Evolutionary conservation across 345 rosid genomes (phyloP).

Genomic region (Lumnitzera racemosa): DNA sequence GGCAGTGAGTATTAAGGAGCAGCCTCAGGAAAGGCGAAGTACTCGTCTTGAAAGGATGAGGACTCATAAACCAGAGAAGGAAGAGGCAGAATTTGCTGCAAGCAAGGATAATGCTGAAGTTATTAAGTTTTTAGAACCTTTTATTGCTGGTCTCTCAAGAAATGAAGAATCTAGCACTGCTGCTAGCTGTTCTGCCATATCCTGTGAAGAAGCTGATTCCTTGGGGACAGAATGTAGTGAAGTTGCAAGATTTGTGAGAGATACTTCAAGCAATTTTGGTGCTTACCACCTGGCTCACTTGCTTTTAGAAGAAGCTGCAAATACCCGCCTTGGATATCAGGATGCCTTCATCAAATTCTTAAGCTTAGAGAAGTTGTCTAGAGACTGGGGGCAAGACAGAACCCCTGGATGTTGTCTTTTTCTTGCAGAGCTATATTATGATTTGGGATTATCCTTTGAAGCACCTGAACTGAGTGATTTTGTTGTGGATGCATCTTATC

Average conservation of each 20-base stretch:
- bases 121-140: constrained; percentile 65
- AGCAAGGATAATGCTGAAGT: constrained; percentile 64
- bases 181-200: constrained; percentile 27
- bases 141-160: constrained; percentile 30
- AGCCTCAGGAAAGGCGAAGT: constrained; percentile 92
- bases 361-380: constrained; percentile 77
- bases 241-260: constrained; percentile 50
- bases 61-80: constrained; percentile 93
- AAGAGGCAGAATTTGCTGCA: constrained; percentile 52
- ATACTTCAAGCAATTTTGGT: constrained; percentile 68
- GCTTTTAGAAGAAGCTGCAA: constrained; percentile 68
- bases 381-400: constrained; percentile 80
- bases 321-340: constrained; percentile 27
- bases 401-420: constrained; percentile 81
- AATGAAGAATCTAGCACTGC: constrained; percentile 27
- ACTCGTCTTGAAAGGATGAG: constrained; percentile 93
- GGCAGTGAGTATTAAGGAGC: constrained; percentile 54
- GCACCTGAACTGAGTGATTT: constrained; percentile 42
- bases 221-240: constrained; percentile 38
- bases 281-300: constrained; percentile 87
- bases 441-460: constrained; percentile 51
- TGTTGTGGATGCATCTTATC: constrained; percentile 67
- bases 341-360: constrained; percentile 56
- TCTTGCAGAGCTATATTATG: constrained; percentile 85
- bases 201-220: constrained; percentile 27